These are phyloP conservation scores for Fusarium chuoi DNA, from an alignment of 2,329 filamentous ascomycete genomes.

Conservation along the genomic window DNA sequence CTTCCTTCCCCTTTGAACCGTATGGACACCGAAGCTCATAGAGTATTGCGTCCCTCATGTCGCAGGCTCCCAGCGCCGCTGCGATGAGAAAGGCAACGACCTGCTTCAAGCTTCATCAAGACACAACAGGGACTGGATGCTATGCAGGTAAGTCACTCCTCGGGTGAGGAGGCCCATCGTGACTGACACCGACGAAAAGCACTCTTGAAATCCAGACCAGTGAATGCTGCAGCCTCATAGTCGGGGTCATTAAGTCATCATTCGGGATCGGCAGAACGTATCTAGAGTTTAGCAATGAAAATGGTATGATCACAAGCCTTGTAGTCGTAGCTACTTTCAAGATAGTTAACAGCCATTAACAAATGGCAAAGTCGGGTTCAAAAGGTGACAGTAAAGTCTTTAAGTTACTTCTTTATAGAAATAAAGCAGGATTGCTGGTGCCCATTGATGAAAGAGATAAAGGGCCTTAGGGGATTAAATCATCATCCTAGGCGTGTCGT, in stretches of 20 bases:
- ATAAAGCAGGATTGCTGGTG: accelerated
- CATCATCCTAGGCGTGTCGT: background rate
- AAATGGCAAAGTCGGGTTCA: accelerated
- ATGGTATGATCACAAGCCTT: accelerated
- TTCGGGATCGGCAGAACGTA: accelerated
- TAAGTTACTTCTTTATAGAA: accelerated
- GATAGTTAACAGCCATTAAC: accelerated
- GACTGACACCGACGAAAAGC: background rate
- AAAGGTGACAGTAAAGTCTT: accelerated
- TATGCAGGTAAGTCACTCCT: background rate
- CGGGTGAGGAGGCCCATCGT: accelerated
- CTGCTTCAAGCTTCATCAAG: background rate
- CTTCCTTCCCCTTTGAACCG: constrained; percentile 17
- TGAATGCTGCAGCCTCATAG: accelerated
- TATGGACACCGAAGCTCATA: constrained; percentile 14
- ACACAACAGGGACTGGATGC: background rate
- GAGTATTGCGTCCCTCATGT: accelerated
- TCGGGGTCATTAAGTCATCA: accelerated
- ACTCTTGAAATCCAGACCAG: no score
- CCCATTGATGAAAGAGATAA: accelerated
- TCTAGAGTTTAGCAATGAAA: accelerated
- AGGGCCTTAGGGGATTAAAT: accelerated
- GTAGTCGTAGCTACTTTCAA: no score
- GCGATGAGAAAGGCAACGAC: accelerated
- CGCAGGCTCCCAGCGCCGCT: accelerated